Conservation (phyloP, 345 rosid genomes). For the Eucalyptus regnans region DNA sequence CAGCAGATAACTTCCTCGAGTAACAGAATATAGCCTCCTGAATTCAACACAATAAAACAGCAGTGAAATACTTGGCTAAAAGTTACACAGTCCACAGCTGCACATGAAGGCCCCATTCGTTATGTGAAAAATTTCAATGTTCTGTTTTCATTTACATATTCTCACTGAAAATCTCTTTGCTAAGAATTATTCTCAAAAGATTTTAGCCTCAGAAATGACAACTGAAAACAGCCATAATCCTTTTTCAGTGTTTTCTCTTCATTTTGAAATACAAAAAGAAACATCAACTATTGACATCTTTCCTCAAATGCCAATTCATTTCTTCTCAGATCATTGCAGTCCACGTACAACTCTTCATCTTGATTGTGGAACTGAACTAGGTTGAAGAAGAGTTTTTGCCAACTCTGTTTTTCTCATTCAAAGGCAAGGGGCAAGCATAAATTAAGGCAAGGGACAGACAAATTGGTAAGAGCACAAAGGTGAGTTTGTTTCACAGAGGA, state of each 20-base stretch:
- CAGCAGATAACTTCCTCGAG: background rate
- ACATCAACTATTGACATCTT: background rate
- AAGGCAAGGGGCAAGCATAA: background rate
- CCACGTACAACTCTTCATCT: background rate
- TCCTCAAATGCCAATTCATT: background rate
- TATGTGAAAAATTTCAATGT: background rate
- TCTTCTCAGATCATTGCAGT: background rate
- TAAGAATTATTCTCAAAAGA: background rate
- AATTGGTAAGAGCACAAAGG: background rate
- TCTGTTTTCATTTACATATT: background rate
- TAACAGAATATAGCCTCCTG: background rate
- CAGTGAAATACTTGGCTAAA: background rate
- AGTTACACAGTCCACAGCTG: background rate
- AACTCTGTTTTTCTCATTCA: background rate
- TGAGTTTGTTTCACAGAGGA: background rate
- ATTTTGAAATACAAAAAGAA: background rate
- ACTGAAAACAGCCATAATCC: background rate
- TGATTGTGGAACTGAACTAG: background rate
- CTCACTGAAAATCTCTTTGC: background rate
- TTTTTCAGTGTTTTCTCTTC: background rate
- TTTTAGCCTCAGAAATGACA: background rate
- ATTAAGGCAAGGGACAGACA: background rate
- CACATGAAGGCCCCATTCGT: background rate
- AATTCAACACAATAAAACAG: background rate
- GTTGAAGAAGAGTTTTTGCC: background rate